Conservation (phyloP, 768 basidiomycete genomes). For the Russula olivacea region DNA sequence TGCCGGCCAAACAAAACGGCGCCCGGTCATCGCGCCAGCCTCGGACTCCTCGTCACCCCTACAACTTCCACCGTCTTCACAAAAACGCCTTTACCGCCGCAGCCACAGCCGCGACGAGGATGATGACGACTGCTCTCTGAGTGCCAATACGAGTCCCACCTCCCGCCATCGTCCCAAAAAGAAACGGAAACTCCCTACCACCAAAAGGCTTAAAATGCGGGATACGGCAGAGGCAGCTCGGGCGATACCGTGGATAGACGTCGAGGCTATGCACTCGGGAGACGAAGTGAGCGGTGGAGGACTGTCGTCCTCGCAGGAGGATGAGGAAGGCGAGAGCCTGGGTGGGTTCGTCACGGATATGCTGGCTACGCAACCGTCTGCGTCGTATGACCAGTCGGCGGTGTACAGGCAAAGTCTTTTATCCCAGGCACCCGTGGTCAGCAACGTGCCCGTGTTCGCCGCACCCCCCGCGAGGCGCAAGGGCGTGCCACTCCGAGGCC, state of each 20-base stretch:
- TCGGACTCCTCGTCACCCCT: slow-evolving; percentile 33
- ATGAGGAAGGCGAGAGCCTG: slow-evolving; percentile 51
- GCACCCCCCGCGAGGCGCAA: slow-evolving; percentile 44
- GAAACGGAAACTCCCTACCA: slow-evolving; percentile 22
- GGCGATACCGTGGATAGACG: slow-evolving; percentile 50
- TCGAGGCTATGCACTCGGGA: slow-evolving; percentile 73
- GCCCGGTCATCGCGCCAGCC: slow-evolving; percentile 6
- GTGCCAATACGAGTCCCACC: neutral
- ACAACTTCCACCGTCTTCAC: slow-evolving; percentile 34
- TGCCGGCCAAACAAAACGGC: slow-evolving; percentile 32
- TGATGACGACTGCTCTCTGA: neutral
- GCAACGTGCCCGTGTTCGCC: slow-evolving; percentile 53
- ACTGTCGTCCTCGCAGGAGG: slow-evolving; percentile 46
- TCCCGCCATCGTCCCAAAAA: slow-evolving; percentile 22
- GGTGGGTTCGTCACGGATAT: slow-evolving; percentile 56
- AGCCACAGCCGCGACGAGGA: neutral
- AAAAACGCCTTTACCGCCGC: slow-evolving; percentile 29
- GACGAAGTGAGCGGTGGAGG: slow-evolving; percentile 66
- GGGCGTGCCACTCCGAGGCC: slow-evolving; percentile 24
- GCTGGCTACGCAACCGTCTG: slow-evolving; percentile 59
- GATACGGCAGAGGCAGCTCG: slow-evolving; percentile 35
- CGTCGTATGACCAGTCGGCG: slow-evolving; percentile 67
- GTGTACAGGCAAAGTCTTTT: slow-evolving; percentile 67
- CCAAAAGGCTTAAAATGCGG: slow-evolving; percentile 28
- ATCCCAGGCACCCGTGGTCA: slow-evolving; percentile 55